phyloP scores from a whole-genome alignment of 2,329 filamentous ascomycete genomes.

The Laburnicola sp. region DNA sequence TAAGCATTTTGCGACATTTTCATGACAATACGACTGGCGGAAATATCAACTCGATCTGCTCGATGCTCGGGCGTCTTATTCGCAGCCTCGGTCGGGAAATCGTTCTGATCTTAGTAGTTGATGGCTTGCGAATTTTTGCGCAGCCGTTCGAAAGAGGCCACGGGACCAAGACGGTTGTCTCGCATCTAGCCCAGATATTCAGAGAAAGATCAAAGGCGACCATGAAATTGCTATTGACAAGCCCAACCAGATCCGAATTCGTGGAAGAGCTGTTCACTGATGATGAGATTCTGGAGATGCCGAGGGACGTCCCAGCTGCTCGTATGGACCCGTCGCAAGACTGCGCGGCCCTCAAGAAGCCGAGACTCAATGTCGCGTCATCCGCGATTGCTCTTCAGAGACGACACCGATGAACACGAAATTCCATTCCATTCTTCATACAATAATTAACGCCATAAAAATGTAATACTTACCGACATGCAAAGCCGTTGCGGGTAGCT shows the following conservation, averaged over 20 bases:
- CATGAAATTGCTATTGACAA: conserved; percentile 7
- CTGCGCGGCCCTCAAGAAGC: too few relatives aligned
- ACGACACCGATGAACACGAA: too few relatives aligned
- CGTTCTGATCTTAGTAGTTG: conserved; percentile 1
- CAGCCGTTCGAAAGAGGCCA: background rate
- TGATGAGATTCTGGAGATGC: conserved; percentile 5
- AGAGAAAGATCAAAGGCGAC: background rate
- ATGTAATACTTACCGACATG: too few relatives aligned
- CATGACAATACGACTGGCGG: background rate
- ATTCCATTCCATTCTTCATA: too few relatives aligned
- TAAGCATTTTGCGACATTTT: background rate
- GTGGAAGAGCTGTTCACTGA: conserved; percentile 6
- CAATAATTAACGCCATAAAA: too few relatives aligned
- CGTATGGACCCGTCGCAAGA: background rate
- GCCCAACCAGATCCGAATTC: background rate
- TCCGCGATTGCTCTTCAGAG: too few relatives aligned
- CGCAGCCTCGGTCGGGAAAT: background rate
- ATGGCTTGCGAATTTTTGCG: conserved; percentile 6
- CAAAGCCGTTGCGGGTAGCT: too few relatives aligned
- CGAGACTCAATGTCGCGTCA: too few relatives aligned
- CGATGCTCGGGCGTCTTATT: background rate
- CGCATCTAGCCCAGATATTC: background rate
- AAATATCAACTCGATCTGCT: conserved; percentile 2
- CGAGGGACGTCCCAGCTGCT: conserved; percentile 15
- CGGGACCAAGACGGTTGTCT: background rate